Percentiles rank a stretch among this genome's conserved stretches.
phyloP scores from a whole-genome alignment of 2,329 filamentous ascomycete species.

The Ambrosiella cleistominuta region DNA sequence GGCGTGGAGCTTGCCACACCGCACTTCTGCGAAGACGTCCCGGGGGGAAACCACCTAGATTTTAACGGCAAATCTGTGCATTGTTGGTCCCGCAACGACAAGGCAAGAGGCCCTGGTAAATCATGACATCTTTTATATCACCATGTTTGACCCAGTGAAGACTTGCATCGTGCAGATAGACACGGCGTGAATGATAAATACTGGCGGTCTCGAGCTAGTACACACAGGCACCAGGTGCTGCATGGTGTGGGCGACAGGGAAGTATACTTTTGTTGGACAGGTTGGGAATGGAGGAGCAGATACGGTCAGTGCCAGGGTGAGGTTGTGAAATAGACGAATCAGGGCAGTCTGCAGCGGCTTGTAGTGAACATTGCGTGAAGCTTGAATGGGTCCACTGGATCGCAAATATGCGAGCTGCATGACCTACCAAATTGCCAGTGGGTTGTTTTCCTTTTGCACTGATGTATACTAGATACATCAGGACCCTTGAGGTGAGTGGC shows the following conservation, averaged over 20 bases:
- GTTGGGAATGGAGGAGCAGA: not conserved
- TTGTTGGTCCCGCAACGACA: not conserved
- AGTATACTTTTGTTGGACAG: not conserved
- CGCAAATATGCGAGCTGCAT: not conserved
- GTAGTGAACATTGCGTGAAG: not conserved
- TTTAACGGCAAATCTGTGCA: not conserved
- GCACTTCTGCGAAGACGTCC: slow-evolving; percentile 8
- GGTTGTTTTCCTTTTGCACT: not conserved
- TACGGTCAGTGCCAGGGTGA: not conserved
- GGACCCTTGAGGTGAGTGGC: not conserved
- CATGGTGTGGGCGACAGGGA: not conserved
- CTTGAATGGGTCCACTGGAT: not conserved
- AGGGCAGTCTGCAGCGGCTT: not conserved
- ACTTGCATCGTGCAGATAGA: not conserved
- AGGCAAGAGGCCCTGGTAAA: no score
- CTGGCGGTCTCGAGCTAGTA: not conserved
- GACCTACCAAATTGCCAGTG: not conserved
- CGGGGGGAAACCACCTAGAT: not conserved
- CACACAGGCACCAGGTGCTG: not conserved
- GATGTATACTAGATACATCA: not conserved
- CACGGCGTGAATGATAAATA: not conserved
- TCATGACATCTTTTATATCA: no score
- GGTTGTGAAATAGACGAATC: not conserved
- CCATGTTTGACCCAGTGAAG: not conserved
- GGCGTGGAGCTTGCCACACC: slow-evolving; percentile 12